Evolutionary conservation across 2,329 filamentous ascomycete species (phyloP).

Genomic region (Madurella mycetomatis): DNA sequence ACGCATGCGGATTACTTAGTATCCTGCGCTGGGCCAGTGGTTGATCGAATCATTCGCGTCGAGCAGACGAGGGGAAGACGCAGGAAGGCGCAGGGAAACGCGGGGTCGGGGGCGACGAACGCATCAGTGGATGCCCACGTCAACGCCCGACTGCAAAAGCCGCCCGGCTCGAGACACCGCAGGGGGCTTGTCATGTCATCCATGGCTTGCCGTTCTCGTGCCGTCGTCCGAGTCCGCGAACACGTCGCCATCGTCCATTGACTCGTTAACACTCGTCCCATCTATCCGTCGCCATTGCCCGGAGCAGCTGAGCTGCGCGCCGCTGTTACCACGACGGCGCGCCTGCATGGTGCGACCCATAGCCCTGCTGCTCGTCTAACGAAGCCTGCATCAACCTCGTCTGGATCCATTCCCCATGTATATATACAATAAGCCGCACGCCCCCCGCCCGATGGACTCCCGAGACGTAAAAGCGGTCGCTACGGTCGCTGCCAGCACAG

Average conservation of each 20-base stretch:
- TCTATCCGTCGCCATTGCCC: slow-evolving; percentile 10
- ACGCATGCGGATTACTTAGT: slow-evolving; percentile 4
- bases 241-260: slow-evolving; percentile 8
- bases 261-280: slow-evolving; percentile 6
- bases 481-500: slow-evolving; percentile 14
- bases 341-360: slow-evolving; percentile 24
- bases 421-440: slow-evolving; percentile 24
- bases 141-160: slow-evolving; percentile 2
- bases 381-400: slow-evolving; percentile 14
- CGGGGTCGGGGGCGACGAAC: not conserved
- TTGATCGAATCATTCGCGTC: not conserved
- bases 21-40: not conserved
- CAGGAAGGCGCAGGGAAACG: slow-evolving; percentile 2
- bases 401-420: slow-evolving; percentile 16
- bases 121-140: slow-evolving; percentile 16
- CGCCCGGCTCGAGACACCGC: slow-evolving; percentile 6
- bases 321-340: slow-evolving; percentile 19
- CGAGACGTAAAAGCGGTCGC: slow-evolving; percentile 12
- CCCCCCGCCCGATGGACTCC: slow-evolving; percentile 14
- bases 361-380: slow-evolving; percentile 15
- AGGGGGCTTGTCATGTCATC: slow-evolving; percentile 12
- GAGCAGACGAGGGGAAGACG: not conserved
- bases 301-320: not conserved
- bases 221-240: slow-evolving; percentile 14
- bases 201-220: slow-evolving; percentile 12